A percentile compares a stretch with the other conserved stretches of the same genome.
Evolutionary conservation across 257 asterid species (phyloP).

Genomic region (Jacaranda copaia): DNA sequence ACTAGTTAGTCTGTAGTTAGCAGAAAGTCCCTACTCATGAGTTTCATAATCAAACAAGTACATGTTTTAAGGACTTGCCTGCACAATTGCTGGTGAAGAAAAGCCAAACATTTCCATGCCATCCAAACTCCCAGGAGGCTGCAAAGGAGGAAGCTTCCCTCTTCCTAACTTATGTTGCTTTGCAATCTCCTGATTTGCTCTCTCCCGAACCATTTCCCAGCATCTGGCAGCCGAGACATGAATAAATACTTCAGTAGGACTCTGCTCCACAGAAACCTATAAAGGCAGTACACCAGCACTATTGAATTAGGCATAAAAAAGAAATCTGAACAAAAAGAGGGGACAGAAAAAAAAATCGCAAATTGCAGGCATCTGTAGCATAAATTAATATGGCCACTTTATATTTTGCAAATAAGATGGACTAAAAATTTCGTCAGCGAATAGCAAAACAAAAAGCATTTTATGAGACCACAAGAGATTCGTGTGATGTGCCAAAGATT

Average conservation of each 20-base stretch:
- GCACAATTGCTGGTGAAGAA: conserved; percentile 70
- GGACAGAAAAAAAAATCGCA: not conserved
- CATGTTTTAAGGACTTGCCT: conserved; percentile 45
- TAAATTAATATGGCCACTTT: too few species aligned
- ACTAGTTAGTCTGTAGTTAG: not conserved
- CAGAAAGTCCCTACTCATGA: not conserved
- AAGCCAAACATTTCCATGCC: conserved; percentile 91
- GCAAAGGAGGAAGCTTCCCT: conserved; percentile 68
- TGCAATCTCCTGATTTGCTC: conserved; percentile 69
- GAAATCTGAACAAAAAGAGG: not conserved
- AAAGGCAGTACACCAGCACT: not conserved
- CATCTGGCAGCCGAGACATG: conserved; percentile 66
- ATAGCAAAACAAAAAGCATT: not conserved
- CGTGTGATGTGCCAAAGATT: not conserved
- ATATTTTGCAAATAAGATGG: too few species aligned
- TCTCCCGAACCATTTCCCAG: conserved; percentile 84
- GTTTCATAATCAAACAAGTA: not conserved
- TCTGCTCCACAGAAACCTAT: conserved; percentile 71
- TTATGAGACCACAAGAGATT: not conserved
- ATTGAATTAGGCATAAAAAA: not conserved
- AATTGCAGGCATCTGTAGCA: too few species aligned
- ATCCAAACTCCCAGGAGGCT: conserved; percentile 82
- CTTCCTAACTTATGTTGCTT: conserved; percentile 74
- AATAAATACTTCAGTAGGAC: conserved; percentile 63
- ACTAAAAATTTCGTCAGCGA: too few species aligned